A percentile compares a stretch with the other conserved stretches of the same genome.
phyloP scores from a whole-genome alignment of 371 early-diverging fungal species.

The Mucor velutinosus region DNA sequence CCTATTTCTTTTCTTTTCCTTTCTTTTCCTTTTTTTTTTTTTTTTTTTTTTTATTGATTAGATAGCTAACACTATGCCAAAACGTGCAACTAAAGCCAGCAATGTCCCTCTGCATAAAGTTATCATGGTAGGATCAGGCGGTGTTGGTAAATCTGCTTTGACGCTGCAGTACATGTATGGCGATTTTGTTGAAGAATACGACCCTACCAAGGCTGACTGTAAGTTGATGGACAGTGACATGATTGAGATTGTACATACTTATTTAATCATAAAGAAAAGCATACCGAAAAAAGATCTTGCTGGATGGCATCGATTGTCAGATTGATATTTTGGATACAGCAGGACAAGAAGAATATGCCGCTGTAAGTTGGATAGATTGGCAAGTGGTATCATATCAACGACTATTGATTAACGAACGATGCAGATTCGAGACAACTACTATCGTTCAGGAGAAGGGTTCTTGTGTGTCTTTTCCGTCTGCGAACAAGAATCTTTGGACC shows the following conservation, averaged over 20 bases:
- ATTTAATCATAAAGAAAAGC: slow-evolving; percentile 28
- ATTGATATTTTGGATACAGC: slow-evolving; percentile 95
- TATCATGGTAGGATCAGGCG: slow-evolving; percentile 93
- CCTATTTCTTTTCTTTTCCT: neutral
- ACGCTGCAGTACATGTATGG: slow-evolving; percentile 93
- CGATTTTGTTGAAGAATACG: slow-evolving; percentile 94
- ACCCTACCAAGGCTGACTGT: slow-evolving; percentile 94
- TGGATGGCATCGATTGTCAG: slow-evolving; percentile 76
- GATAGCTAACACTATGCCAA: neutral
- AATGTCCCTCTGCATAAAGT: slow-evolving; percentile 77
- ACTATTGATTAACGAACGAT: neutral
- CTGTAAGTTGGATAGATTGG: slow-evolving; percentile 41
- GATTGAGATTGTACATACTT: neutral
- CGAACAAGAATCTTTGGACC: slow-evolving; percentile 80
- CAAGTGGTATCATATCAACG: neutral
- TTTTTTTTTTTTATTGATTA: neutral
- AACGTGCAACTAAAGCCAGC: neutral
- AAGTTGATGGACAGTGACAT: slow-evolving; percentile 13
- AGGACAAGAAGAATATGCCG: slow-evolving; percentile 90
- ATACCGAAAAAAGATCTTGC: slow-evolving; percentile 71
- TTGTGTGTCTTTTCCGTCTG: slow-evolving; percentile 85
- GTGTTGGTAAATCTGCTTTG: slow-evolving; percentile 93
- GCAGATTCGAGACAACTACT: slow-evolving; percentile 91
- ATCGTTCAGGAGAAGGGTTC: slow-evolving; percentile 90
- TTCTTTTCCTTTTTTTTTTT: neutral